A percentile compares a stretch with the other conserved stretches of the same genome.
Evolutionary conservation across 1,284 basidiomycete species (phyloP).

Genomic region (Veloboletus limbatus): DNA sequence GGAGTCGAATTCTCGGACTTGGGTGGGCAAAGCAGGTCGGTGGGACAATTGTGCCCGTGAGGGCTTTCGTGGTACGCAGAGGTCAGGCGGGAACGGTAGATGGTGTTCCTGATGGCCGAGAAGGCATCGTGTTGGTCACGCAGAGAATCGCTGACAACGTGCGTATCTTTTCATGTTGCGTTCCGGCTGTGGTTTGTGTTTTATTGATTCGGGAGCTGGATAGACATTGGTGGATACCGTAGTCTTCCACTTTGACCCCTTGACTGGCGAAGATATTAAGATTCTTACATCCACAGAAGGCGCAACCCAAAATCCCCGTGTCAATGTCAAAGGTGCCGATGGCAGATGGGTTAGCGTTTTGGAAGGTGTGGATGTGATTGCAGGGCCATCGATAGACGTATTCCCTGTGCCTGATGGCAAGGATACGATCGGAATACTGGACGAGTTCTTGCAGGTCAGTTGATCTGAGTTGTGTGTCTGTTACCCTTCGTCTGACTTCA

Average conservation of each 20-base stretch:
- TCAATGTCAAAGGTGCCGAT: conserved; percentile 7
- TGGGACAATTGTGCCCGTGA: conserved; percentile 52
- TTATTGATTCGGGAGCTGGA: conserved; percentile 11
- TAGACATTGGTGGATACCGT: conserved; percentile 61
- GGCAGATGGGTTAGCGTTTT: conserved; percentile 32
- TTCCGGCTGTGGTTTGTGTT: not conserved
- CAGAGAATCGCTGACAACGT: conserved; percentile 63
- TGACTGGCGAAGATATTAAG: conserved; percentile 64
- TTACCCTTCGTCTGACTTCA: not conserved
- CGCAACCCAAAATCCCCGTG: not conserved
- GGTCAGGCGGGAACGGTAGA: conserved; percentile 4
- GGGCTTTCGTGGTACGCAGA: conserved; percentile 37
- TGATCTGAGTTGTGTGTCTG: not conserved
- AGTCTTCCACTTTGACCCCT: conserved; percentile 74
- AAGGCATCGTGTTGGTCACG: conserved; percentile 59
- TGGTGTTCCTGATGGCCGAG: conserved; percentile 1
- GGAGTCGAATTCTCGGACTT: conserved; percentile 69
- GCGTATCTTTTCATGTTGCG: conserved; percentile 22
- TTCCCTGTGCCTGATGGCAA: conserved; percentile 48
- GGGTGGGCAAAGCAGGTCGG: conserved; percentile 61
- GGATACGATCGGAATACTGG: conserved; percentile 59
- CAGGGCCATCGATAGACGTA: conserved; percentile 56
- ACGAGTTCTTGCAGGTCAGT: conserved; percentile 62
- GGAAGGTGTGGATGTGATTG: conserved; percentile 57
- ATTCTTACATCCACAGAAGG: conserved; percentile 16